Percentiles rank a stretch among this genome's conserved stretches.
Evolutionary conservation across 768 basidiomycete species (phyloP).

Genomic region (Austroboletus festivus): DNA sequence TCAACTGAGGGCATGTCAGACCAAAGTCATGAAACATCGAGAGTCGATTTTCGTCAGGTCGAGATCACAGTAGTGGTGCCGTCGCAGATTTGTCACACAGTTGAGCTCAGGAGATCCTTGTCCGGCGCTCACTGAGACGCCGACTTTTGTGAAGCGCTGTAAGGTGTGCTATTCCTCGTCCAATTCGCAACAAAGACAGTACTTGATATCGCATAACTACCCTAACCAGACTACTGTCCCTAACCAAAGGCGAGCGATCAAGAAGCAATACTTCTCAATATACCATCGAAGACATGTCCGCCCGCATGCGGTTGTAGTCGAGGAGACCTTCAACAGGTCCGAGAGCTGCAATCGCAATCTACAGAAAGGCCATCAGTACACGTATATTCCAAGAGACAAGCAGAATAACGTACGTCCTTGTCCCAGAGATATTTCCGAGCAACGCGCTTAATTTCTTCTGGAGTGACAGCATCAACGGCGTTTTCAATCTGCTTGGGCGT

Average conservation of each 20-base stretch:
- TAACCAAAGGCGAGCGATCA: not conserved
- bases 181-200: conserved; percentile 17
- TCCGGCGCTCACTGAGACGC: too few species aligned
- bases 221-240: not conserved
- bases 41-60: too few species aligned
- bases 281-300: conserved; percentile 77
- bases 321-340: conserved; percentile 89
- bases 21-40: too few species aligned
- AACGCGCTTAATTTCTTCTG: conserved; percentile 88
- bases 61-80: too few species aligned
- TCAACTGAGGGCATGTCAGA: too few species aligned
- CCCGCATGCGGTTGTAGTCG: conserved; percentile 89
- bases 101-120: too few species aligned
- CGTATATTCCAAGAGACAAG: conserved; percentile 2
- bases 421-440: conserved; percentile 98
- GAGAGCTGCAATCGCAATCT: conserved; percentile 86
- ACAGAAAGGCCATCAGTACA: conserved; percentile 5
- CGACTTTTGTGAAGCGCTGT: conserved; percentile 9
- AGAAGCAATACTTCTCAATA: conserved; percentile 41
- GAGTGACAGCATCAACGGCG: conserved; percentile 84
- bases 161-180: conserved; percentile 23
- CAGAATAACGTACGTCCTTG: conserved; percentile 64
- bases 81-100: too few species aligned
- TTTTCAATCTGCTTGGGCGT: conserved; percentile 93
- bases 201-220: conserved; percentile 22